These are phyloP conservation scores for Pisolithus marmoratus DNA, from an alignment of 768 basidiomycete genomes.

Conservation along the genomic window DNA sequence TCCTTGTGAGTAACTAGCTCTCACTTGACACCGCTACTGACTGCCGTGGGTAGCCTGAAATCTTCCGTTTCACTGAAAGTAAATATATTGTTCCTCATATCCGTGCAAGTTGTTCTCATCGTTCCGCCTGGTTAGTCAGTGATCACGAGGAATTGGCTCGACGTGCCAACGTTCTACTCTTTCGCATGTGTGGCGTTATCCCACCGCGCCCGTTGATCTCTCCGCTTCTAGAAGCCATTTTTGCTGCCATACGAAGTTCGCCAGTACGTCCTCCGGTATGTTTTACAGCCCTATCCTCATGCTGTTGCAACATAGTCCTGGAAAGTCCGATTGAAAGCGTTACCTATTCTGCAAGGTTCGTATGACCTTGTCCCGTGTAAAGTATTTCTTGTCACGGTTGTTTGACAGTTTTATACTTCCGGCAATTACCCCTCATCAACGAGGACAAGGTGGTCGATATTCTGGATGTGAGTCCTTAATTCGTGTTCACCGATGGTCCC, in stretches of 20 bases:
- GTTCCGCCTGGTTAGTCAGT: slow-evolving; percentile 40
- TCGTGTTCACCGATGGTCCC: background rate
- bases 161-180: slow-evolving; percentile 63
- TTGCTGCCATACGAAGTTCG: slow-evolving; percentile 70
- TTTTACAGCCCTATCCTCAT: slow-evolving; percentile 1
- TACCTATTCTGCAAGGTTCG: slow-evolving; percentile 76
- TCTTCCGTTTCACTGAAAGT: slow-evolving; percentile 74
- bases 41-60: slow-evolving; percentile 48
- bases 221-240: slow-evolving; percentile 64
- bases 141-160: slow-evolving; percentile 68
- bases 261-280: slow-evolving; percentile 42
- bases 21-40: background rate
- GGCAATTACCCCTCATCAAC: slow-evolving; percentile 74
- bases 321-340: slow-evolving; percentile 79
- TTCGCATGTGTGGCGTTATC: slow-evolving; percentile 81
- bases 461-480: slow-evolving; percentile 51
- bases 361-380: background rate
- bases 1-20: slow-evolving; percentile 50
- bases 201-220: slow-evolving; percentile 67
- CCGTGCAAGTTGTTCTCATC: background rate
- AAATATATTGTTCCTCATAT: background rate
- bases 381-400: background rate
- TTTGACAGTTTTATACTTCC: slow-evolving; percentile 73
- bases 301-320: slow-evolving; percentile 53
- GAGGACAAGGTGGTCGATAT: slow-evolving; percentile 75